phyloP scores from a whole-genome alignment of 1,139 yeast genomes.

The Geotrichum reessii region DNA sequence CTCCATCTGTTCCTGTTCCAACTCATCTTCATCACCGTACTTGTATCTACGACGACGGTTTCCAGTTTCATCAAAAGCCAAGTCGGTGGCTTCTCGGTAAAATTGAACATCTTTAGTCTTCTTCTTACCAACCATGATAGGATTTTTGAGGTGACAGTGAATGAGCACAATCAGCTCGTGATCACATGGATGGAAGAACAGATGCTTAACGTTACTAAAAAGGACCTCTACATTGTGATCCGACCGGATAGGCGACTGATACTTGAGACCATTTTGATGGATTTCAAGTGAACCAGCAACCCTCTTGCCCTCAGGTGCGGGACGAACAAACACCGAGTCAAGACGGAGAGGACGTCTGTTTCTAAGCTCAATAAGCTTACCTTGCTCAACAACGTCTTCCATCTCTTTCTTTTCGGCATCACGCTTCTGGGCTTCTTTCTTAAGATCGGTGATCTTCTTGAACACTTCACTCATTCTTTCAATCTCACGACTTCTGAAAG shows the following conservation, averaged over 20 bases:
- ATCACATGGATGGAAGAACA: conserved; percentile 93
- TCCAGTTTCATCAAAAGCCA: conserved; percentile 96
- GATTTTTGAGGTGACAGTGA: conserved; percentile 87
- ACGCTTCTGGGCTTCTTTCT: conserved; percentile 84
- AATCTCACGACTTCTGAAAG: conserved; percentile 83
- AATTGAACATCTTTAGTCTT: conserved; percentile 94
- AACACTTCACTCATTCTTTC: conserved; percentile 89
- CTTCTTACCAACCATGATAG: conserved; percentile 92
- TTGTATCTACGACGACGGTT: conserved; percentile 83
- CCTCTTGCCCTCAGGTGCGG: conserved; percentile 94
- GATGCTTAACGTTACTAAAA: conserved; percentile 84
- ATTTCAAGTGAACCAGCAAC: conserved; percentile 86
- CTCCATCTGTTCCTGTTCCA: conserved; percentile 98
- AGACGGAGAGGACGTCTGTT: conserved; percentile 77
- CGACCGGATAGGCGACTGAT: conserved; percentile 72
- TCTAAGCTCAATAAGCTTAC: conserved; percentile 72
- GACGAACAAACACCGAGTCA: conserved; percentile 86
- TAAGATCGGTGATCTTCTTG: conserved; percentile 85
- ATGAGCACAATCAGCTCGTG: conserved; percentile 89
- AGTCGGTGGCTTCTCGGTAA: conserved; percentile 93
- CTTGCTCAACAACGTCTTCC: conserved; percentile 94
- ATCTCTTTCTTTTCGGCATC: conserved; percentile 87
- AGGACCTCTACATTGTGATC: conserved; percentile 86
- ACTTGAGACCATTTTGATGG: conserved; percentile 93
- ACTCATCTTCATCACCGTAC: conserved; percentile 97